These are phyloP conservation scores for Skeletonema tropicum DNA, from an alignment of 108 stramenopile species.

Conservation along the genomic window DNA sequence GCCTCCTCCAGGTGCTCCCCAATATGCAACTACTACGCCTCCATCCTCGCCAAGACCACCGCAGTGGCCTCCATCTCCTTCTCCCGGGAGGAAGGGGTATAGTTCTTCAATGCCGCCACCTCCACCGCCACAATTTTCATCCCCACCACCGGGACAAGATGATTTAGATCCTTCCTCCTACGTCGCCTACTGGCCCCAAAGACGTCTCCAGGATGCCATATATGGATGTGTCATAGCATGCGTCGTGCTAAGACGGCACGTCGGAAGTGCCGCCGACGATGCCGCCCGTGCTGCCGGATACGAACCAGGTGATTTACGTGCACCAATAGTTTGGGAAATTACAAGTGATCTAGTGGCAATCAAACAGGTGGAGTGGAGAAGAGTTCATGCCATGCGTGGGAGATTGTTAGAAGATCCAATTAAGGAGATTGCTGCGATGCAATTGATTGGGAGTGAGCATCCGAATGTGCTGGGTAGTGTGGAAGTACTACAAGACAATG, in stretches of 20 bases:
- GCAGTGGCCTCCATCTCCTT: conserved; percentile 13
- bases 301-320: conserved; percentile 72
- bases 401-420: conserved; percentile 87
- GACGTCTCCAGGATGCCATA: conserved; percentile 85
- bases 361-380: conserved; percentile 90
- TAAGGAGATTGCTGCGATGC: conserved; percentile 92
- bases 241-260: conserved; percentile 72
- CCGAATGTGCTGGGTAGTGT: conserved; percentile 76
- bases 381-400: conserved; percentile 79
- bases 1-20: background rate
- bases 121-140: conserved; percentile 30
- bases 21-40: background rate
- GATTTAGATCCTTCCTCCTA: conserved; percentile 31
- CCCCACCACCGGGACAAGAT: conserved; percentile 10
- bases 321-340: conserved; percentile 90
- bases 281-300: conserved; percentile 81
- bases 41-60: conserved; percentile 1
- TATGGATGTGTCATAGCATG: conserved; percentile 85
- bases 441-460: conserved; percentile 70
- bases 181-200: conserved; percentile 79
- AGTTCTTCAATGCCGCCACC: conserved; percentile 22
- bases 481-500: conserved; percentile 86
- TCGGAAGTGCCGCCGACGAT: conserved; percentile 77
- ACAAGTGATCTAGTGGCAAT: conserved; percentile 75
- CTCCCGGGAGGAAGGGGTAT: conserved; percentile 5